phyloP scores from a whole-genome alignment of 129 eudicot genomes.

The Deinandra increscens region DNA sequence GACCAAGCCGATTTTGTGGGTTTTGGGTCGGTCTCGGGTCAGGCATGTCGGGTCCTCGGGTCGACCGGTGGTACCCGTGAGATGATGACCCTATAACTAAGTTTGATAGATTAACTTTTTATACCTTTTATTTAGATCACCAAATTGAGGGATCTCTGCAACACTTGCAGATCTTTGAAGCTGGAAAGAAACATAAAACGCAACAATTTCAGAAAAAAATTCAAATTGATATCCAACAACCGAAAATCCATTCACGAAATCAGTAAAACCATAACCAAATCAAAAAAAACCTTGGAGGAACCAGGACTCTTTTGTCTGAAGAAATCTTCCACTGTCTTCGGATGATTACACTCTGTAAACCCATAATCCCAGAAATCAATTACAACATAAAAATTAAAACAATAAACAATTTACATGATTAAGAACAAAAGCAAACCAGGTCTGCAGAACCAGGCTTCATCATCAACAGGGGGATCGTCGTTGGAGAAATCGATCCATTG shows the following conservation, averaged over 20 bases:
- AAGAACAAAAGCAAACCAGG: conserved; percentile 42
- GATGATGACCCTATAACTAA: no score
- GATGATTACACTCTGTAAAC: conserved; percentile 78
- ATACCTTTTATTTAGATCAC: conserved; percentile 63
- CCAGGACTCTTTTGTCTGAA: conserved; percentile 35
- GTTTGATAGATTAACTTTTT: not conserved
- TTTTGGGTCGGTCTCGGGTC: no score
- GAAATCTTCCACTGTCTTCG: conserved; percentile 83
- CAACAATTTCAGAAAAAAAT: not conserved
- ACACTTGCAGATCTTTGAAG: conserved; percentile 58
- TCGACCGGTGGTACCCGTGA: no score
- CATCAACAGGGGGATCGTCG: conserved; percentile 43
- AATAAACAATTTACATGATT: not conserved
- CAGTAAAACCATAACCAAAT: conserved; percentile 9
- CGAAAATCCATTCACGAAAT: not conserved
- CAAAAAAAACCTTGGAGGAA: conserved; percentile 51
- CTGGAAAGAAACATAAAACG: conserved; percentile 27
- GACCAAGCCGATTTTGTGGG: no score
- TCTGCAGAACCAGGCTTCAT: conserved; percentile 82
- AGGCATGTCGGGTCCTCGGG: no score
- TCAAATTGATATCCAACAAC: not conserved
- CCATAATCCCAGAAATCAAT: not conserved
- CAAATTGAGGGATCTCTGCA: conserved; percentile 46
- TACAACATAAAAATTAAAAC: not conserved
- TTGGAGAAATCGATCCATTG: conserved; percentile 72